Base-by-base conservation (phyloP, 345 rosid genomes). In the Raphanus raphanistrum region DNA sequence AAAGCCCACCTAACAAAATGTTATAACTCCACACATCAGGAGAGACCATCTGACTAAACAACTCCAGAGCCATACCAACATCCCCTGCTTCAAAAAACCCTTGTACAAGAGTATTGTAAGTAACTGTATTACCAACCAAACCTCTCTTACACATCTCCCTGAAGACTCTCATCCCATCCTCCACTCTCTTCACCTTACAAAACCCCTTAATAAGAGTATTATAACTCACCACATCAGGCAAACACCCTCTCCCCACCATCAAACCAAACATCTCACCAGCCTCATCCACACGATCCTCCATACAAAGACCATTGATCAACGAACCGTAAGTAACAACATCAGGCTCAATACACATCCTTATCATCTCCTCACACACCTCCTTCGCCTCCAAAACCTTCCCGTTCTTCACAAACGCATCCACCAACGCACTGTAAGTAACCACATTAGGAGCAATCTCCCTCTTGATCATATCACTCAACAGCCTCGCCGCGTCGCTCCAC, bases 301-400 rank as follows among this genome's bases (percentile, higher is more conserved):
- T 58, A 58, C 62, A 58, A 25, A 58, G 62, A n/a, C 62, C 62
- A 0, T 58, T 58, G 31, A 58, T 58, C 62, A 58, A 25, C 62
- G 62, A 58, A 58, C 62, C 9, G 13, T 58, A 58, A 25, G 62
- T 58, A 0, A 58, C 31, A 58, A 58, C 4, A 58, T 58, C 62
- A 9, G 62, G 62, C 4, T 58, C 31, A 9, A 58, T 10, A 58
- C n/a, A 25, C 62, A 25, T 25, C 6, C 62, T 26, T 1, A 58
- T 58, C 62, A 58, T 58, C 31, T 58, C 62, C n/a, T 58, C 31
- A 4, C 1, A 58, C 5, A 58, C 0, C 29, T 58, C 62, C 6
- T 58, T 58, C 4, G 62, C 62, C 62, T 58, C 62, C 29, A 58
- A 25, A 58, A 58, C 62, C 62, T 58, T 58, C 31, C 62, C 62